Evolutionary conservation across 1,284 basidiomycete species (phyloP).

Genomic region (Boletellus deceptivus): DNA sequence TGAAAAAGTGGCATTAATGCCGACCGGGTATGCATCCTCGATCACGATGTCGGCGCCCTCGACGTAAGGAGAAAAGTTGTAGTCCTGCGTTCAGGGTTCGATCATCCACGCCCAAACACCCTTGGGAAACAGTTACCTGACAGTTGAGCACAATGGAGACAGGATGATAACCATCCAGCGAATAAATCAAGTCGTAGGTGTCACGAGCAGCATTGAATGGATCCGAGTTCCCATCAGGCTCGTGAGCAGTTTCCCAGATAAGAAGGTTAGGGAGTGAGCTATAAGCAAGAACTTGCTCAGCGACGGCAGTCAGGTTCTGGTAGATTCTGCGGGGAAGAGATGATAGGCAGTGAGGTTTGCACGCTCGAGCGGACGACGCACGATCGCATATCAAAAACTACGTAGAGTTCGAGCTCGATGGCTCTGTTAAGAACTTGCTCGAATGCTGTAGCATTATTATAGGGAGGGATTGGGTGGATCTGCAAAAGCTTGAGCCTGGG

Average conservation of each 20-base stretch:
- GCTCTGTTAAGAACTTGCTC: slow-evolving; percentile 23
- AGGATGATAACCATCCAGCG: slow-evolving; percentile 72
- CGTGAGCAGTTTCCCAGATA: slow-evolving; percentile 75
- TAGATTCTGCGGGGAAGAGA: slow-evolving; percentile 37
- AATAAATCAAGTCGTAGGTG: slow-evolving; percentile 61
- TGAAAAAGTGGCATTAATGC: slow-evolving; percentile 33
- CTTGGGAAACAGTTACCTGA: slow-evolving; percentile 29
- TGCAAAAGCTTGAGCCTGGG: slow-evolving; percentile 3
- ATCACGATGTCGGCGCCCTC: slow-evolving; percentile 58
- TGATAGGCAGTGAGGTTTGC: not conserved
- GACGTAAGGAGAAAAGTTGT: slow-evolving; percentile 58
- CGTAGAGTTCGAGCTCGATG: slow-evolving; percentile 24
- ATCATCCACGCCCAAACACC: not conserved
- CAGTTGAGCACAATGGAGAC: slow-evolving; percentile 75
- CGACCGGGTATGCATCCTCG: slow-evolving; percentile 29
- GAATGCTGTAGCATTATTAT: slow-evolving; percentile 22
- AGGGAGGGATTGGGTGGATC: slow-evolving; percentile 34
- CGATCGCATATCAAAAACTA: slow-evolving; percentile 36
- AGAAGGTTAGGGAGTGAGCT: slow-evolving; percentile 65
- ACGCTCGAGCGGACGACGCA: slow-evolving; percentile 33
- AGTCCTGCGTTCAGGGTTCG: slow-evolving; percentile 38
- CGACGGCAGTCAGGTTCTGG: slow-evolving; percentile 58
- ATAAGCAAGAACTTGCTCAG: slow-evolving; percentile 59
- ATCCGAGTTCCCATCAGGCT: slow-evolving; percentile 69
- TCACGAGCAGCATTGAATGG: slow-evolving; percentile 53